Conservation (phyloP, 441 rosid species). For the Erysimum cheiri region DNA sequence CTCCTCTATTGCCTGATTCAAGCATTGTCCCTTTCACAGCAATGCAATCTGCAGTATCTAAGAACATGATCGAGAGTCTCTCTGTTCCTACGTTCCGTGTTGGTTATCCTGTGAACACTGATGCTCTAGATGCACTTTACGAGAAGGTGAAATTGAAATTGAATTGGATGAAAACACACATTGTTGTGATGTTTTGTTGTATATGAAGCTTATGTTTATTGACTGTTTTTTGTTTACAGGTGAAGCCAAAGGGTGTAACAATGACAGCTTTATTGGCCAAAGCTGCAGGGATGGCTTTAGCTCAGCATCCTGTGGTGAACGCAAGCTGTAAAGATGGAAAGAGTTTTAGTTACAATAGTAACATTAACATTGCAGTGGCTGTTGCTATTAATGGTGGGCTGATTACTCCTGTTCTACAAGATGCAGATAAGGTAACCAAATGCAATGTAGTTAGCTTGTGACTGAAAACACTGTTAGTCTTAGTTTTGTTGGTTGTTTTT, state of each 20-base stretch:
- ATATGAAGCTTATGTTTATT: background rate
- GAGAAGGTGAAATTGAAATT: constrained; percentile 57
- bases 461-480: constrained; percentile 9
- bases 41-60: constrained; percentile 89
- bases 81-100: constrained; percentile 91
- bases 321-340: constrained; percentile 92
- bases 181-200: constrained; percentile 8
- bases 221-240: constrained; percentile 47
- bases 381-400: constrained; percentile 95
- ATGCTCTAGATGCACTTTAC: constrained; percentile 93
- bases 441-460: constrained; percentile 27
- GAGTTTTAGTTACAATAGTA: constrained; percentile 75
- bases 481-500: no score
- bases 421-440: constrained; percentile 82
- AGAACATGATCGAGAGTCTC: constrained; percentile 90
- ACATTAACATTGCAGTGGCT: constrained; percentile 89
- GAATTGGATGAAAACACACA: background rate
- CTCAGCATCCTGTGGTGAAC: constrained; percentile 88
- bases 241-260: constrained; percentile 95
- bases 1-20: constrained; percentile 74
- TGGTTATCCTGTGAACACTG: constrained; percentile 81
- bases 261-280: constrained; percentile 95
- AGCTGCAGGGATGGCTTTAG: constrained; percentile 95
- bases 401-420: constrained; percentile 97
- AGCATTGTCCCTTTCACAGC: constrained; percentile 84